Evolutionary conservation across 176 grass and related monocot species (phyloP).

Genomic region (barley (Hordeum vulgare)): DNA sequence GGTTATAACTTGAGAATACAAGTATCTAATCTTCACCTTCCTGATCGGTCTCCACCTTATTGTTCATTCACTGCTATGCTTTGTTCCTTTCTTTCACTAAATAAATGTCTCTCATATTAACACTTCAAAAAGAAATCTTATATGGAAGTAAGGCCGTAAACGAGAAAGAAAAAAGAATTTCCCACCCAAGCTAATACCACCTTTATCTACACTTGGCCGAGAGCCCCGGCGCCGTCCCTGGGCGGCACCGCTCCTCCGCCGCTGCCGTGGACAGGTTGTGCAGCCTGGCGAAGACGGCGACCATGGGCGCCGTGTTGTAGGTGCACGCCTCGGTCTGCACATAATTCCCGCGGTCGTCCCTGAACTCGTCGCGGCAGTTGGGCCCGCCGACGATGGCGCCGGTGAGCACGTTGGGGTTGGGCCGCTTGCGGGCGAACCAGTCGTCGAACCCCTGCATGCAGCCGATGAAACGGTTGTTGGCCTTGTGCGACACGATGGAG

Average conservation of each 20-base stretch:
- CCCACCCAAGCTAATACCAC: slow-evolving; percentile 1
- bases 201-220: slow-evolving; percentile 38
- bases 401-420: slow-evolving; percentile 72
- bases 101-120: slow-evolving; percentile 43
- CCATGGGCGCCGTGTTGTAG: slow-evolving; percentile 83
- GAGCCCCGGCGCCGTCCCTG: background rate
- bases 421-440: slow-evolving; percentile 42
- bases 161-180: slow-evolving; percentile 56
- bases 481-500: slow-evolving; percentile 81
- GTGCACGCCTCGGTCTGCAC: slow-evolving; percentile 95
- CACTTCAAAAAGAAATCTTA: slow-evolving; percentile 39
- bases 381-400: slow-evolving; percentile 88
- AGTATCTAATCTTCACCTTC: slow-evolving; percentile 16
- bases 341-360: slow-evolving; percentile 58
- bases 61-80: background rate
- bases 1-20: slow-evolving; percentile 24
- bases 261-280: slow-evolving; percentile 18
- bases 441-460: slow-evolving; percentile 90
- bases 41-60: slow-evolving; percentile 4
- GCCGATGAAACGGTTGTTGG: slow-evolving; percentile 68
- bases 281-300: slow-evolving; percentile 76
- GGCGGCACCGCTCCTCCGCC: background rate
- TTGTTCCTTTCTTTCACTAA: slow-evolving; percentile 29
- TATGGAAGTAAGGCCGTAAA: slow-evolving; percentile 22
- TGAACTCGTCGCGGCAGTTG: slow-evolving; percentile 55